Evolutionary conservation across 257 asterid species (phyloP).

Genomic region (Voacanga thouarsii): DNA sequence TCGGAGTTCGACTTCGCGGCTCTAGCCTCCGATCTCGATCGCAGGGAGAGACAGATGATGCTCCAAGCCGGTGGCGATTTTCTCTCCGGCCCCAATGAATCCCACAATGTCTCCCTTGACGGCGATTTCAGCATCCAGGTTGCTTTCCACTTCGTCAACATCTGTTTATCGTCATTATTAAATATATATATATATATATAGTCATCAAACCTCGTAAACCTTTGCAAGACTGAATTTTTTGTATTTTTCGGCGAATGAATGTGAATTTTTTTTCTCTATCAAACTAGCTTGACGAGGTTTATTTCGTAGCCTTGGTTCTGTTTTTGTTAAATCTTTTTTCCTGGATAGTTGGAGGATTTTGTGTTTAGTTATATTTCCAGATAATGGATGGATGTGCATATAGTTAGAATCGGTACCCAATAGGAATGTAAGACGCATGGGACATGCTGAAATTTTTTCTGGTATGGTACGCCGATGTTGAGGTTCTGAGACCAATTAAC

Average conservation of each 20-base stretch:
- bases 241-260: not conserved
- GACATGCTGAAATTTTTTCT: not conserved
- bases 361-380: not conserved
- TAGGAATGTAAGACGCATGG: not conserved
- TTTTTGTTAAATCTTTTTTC: not conserved
- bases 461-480: not conserved
- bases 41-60: slow-evolving; percentile 93
- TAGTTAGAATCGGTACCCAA: not conserved
- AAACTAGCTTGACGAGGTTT: not conserved
- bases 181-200: too few relatives aligned
- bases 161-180: not conserved
- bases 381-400: not conserved
- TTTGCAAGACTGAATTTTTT: not conserved
- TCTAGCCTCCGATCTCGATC: slow-evolving; percentile 91
- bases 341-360: not conserved
- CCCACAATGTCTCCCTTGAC: slow-evolving; percentile 44
- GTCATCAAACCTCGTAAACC: not conserved
- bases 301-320: not conserved
- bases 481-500: not conserved
- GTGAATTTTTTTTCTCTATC: not conserved
- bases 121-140: slow-evolving; percentile 53
- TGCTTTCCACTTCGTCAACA: not conserved
- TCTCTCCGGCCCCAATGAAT: slow-evolving; percentile 33
- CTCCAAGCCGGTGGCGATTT: slow-evolving; percentile 74
- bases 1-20: slow-evolving; percentile 99